phyloP scores from a whole-genome alignment of 2,329 filamentous ascomycete genomes.

The Penicillium aurantiogriseum region DNA sequence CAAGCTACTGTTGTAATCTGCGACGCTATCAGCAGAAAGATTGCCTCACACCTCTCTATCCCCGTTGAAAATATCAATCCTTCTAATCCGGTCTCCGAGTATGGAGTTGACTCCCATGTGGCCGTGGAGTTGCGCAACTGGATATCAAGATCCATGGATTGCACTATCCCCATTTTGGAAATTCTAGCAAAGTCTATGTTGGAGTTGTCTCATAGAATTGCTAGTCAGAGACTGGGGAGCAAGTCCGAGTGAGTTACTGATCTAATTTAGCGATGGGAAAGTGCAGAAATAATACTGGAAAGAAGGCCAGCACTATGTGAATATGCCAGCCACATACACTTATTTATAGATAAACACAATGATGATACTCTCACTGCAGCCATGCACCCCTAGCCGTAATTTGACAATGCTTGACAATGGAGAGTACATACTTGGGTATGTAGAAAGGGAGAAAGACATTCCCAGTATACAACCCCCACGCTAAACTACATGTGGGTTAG shows the following conservation, averaged over 20 bases:
- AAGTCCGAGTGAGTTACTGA: not conserved
- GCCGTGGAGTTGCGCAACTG: slow-evolving; percentile 49
- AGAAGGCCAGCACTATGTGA: no score
- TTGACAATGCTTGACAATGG: no score
- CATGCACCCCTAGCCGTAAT: no score
- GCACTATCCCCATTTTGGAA: slow-evolving; percentile 29
- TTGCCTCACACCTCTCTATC: slow-evolving; percentile 22
- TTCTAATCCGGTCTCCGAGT: slow-evolving; percentile 31
- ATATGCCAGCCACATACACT: no score
- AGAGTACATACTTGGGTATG: no score
- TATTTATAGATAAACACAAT: no score
- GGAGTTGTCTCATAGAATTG: slow-evolving; percentile 26
- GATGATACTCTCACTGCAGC: no score
- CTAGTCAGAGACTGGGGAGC: not conserved
- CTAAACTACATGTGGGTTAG: no score
- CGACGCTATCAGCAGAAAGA: slow-evolving; percentile 15
- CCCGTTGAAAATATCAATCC: slow-evolving; percentile 22
- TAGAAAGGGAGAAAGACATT: no score
- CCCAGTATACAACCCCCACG: no score
- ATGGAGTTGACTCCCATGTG: slow-evolving; percentile 46
- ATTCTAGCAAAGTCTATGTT: slow-evolving; percentile 28
- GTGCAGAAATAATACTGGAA: no score
- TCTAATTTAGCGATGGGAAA: not conserved
- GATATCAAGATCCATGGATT: slow-evolving; percentile 38
- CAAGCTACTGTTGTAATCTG: slow-evolving; percentile 20